Base-by-base conservation (phyloP, 202 grass and related monocot genomes). In the Zoysia matrella region DNA sequence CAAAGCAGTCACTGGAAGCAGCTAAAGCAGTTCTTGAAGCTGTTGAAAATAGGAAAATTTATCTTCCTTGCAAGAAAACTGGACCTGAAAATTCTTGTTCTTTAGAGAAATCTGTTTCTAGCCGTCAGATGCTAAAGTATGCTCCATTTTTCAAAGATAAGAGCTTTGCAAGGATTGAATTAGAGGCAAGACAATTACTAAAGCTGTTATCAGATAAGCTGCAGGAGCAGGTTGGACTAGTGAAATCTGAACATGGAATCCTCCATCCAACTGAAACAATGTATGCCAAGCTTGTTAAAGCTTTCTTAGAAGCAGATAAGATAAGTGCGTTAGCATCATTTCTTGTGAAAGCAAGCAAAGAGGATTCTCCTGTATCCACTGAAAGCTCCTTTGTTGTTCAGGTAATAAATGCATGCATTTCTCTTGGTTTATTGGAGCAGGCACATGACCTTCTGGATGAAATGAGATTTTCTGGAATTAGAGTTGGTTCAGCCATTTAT, bases 401-500 rank as follows among this genome's bases (percentile, higher is more conserved):
- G 88, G 90, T 98, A 76, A 95, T 93, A 88, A 93, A 87, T 83
- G 86, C 80, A 62, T 98, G 92, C 71, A 93, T 98, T 84, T 91
- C 76, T 87, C 74, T 93, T 71, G 87, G 92, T 36, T 90, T 91
- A 56, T 71, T 90, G 77, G 90, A 98, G 53, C 76, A 98, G 82
- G 95, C 95, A 82, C 95, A 95, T 78, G 92, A 95, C 61, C 86
- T 98, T 79, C 82, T 98, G 66, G 92, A 98, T 61, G 92, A 95
- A 86, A 98, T 98, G 92, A 95, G 85, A 82, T 95, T 89, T 87
- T 86, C 84, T 83, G 88, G 89, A 88, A 86, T 95, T 87, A 88
- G 82, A 70, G 80, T 98, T 72, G 87, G 86, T 90, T 92, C 90
- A 57, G 86, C 80, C 13, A 82, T 88, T 86, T 98, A 95, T 93